These are phyloP conservation scores for Microascus cirrosus DNA, from an alignment of 2,329 filamentous ascomycete species.

Conservation along the genomic window DNA sequence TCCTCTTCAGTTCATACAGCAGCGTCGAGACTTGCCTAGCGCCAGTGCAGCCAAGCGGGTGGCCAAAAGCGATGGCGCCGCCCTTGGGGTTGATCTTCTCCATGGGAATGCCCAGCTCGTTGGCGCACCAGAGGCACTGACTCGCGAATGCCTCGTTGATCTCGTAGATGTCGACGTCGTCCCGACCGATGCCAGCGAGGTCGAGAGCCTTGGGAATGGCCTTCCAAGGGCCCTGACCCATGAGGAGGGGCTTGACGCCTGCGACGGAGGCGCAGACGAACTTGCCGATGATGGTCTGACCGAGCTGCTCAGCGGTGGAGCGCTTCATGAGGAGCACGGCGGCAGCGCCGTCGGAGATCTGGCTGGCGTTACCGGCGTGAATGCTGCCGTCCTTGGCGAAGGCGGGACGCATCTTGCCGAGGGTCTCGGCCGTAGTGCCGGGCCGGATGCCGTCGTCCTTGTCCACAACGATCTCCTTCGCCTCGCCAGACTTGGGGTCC, in stretches of 20 bases:
- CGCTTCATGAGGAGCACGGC: slow-evolving; percentile 95
- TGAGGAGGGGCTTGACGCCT: slow-evolving; percentile 83
- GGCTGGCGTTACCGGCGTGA: slow-evolving; percentile 91
- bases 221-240: slow-evolving; percentile 93
- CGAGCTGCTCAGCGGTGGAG: slow-evolving; percentile 75
- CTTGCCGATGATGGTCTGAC: slow-evolving; percentile 85
- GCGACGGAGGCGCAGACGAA: slow-evolving; percentile 78
- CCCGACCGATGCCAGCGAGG: slow-evolving; percentile 74
- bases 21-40: slow-evolving; percentile 88
- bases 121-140: slow-evolving; percentile 88
- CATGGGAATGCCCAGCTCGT: slow-evolving; percentile 69
- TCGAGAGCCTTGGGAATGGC: slow-evolving; percentile 87
- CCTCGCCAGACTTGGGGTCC: slow-evolving; percentile 83
- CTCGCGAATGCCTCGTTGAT: slow-evolving; percentile 98
- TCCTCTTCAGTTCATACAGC: slow-evolving; percentile 79
- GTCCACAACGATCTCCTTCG: slow-evolving; percentile 69
- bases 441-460: slow-evolving; percentile 80
- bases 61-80: slow-evolving; percentile 90
- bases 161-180: slow-evolving; percentile 94
- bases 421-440: slow-evolving; percentile 75
- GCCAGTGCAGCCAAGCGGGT: slow-evolving; percentile 89
- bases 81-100: slow-evolving; percentile 97
- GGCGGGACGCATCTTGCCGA: slow-evolving; percentile 82
- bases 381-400: slow-evolving; percentile 89
- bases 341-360: slow-evolving; percentile 91